Evolutionary conservation across 345 rosid species (phyloP), one percentile per base, ranked within the genome.

Genomic region (Cardamine chenopodiifolia): DNA sequence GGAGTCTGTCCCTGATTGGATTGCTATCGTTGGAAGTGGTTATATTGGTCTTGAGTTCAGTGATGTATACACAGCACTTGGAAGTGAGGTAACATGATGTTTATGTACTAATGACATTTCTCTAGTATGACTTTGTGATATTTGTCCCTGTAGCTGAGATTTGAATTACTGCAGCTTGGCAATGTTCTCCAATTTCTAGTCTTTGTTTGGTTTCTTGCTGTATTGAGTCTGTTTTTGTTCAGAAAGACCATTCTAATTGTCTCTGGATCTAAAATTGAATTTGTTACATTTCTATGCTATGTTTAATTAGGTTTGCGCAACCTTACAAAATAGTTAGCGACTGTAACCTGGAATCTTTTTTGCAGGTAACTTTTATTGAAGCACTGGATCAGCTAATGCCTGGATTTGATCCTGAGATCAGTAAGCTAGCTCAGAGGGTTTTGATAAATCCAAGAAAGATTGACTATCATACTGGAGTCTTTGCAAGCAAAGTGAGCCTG

Each of bases 341-440:
- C 39, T 39, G 26, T 61, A 62, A 5, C 66, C 40, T 58, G 77
- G 44, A 66, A 64, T 47, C 12, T 37, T 59, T 57, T 69, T 0
- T 78, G 76, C 87, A 95, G 99, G 99, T 92, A 60, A 95, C 99
- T 42, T 95, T 95, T 71, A 62, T 95, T 74, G 99, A 95, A 86
- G 99, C 98, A 39, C 75, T 95, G 66, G 98, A 95, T 83, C 98
- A 92, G 83, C 88, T 95, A 32, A 95, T 95, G 99, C 99, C 99
- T 71, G 98, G 99, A 78, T 95, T 95, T 89, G 99, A 95, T 82
- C 99, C 99, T 58, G 99, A 95, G 82, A 95, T 92, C 70, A 86
- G 98, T 49, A 95, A 95, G 81, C 76, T 95, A 77, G 99, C 99
- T 54, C 99, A 95, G 77, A 86, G 99, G 76, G 92, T 92, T 79